These are phyloP conservation scores for Trebouxiophyceae sp. DNA, from an alignment of 163 green algal species.

Conservation along the genomic window DNA sequence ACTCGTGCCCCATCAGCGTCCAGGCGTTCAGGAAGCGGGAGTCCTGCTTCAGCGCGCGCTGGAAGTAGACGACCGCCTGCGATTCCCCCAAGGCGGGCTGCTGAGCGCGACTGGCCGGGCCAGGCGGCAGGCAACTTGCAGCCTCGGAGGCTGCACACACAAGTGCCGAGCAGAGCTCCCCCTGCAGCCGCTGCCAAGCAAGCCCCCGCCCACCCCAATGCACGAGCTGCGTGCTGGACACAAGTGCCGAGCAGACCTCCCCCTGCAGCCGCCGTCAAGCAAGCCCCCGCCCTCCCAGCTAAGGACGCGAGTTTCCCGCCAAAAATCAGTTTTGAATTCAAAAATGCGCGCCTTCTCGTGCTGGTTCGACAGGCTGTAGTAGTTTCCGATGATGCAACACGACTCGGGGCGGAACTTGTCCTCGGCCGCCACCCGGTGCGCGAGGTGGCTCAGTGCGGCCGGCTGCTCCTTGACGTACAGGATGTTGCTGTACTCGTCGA, in stretches of 20 bases:
- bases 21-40: constrained; percentile 68
- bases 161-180: too few relatives aligned
- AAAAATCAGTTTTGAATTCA: too few relatives aligned
- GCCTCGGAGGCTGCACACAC: too few relatives aligned
- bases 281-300: too few relatives aligned
- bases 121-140: too few relatives aligned
- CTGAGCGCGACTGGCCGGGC: too few relatives aligned
- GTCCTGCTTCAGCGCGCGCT: constrained; percentile 81
- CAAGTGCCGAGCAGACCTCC: too few relatives aligned
- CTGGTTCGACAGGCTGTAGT: constrained; percentile 79
- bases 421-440: constrained; percentile 54
- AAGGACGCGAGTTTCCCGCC: too few relatives aligned
- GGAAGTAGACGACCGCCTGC: constrained; percentile 86
- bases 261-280: too few relatives aligned
- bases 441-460: constrained; percentile 68
- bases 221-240: too few relatives aligned
- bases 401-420: constrained; percentile 89
- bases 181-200: too few relatives aligned
- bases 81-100: constrained; percentile 11
- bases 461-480: constrained; percentile 85
- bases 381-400: constrained; percentile 96
- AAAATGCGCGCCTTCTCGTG: constrained; percentile 43
- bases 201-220: too few relatives aligned
- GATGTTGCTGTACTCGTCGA: constrained; percentile 96
- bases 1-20: constrained; percentile 96